Conservation (phyloP, 371 early-diverging fungal species). For the Mucor indicus region DNA sequence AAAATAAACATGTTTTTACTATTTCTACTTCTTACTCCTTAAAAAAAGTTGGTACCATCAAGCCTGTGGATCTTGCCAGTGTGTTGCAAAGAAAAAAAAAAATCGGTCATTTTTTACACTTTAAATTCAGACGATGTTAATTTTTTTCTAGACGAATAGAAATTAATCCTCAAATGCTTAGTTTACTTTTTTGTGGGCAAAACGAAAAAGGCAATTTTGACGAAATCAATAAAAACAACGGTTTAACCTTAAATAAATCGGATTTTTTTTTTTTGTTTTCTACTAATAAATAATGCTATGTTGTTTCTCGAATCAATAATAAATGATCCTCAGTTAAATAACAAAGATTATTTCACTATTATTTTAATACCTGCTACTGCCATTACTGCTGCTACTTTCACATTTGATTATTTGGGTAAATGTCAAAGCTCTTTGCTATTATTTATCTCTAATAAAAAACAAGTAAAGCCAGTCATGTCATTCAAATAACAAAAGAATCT, state of each 20-base stretch:
- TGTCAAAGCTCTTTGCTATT: no score
- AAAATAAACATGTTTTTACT: neutral
- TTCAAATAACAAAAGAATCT: constrained; percentile 10
- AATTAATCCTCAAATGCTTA: no score
- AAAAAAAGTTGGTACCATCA: neutral
- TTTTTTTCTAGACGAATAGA: no score
- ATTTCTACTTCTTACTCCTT: neutral
- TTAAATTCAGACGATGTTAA: neutral
- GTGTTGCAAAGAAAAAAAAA: no score
- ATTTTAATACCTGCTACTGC: constrained; percentile 27
- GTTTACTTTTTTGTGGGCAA: no score
- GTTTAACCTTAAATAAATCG: no score
- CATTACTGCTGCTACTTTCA: constrained; percentile 2
- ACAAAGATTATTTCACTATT: constrained; percentile 13
- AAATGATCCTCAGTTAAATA: constrained; percentile 6
- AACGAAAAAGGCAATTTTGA: no score
- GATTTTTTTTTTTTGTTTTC: no score
- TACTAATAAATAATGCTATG: no score
- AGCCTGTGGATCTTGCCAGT: no score
- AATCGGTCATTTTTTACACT: no score
- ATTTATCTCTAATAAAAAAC: neutral
- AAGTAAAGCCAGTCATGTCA: constrained; percentile 23
- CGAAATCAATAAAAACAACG: no score
- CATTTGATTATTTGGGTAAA: constrained; percentile 28
- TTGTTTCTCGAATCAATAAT: constrained; percentile 11